Percentiles rank a stretch among this genome's conserved stretches.
phyloP scores from a whole-genome alignment of 176 grass and related monocot species.

The Musa acuminata region DNA sequence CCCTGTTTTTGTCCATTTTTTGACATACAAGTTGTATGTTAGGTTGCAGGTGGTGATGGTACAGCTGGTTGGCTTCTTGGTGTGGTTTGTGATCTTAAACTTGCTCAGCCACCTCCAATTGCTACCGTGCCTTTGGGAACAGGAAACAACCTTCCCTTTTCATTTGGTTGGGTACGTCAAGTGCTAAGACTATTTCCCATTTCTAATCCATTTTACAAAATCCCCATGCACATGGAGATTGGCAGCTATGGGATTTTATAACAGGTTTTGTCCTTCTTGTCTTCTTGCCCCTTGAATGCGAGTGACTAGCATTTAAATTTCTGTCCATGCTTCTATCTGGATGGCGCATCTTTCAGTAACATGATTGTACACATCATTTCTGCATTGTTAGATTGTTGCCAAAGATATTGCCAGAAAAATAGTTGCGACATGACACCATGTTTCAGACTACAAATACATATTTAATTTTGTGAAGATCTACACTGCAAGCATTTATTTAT shows the following conservation, averaged over 20 bases:
- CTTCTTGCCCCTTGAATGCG: not conserved
- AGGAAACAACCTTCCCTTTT: conserved; percentile 92
- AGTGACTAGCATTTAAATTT: not conserved
- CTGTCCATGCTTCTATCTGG: not conserved
- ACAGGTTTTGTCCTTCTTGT: not conserved
- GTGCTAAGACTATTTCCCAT: not conserved
- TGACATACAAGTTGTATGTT: conserved; percentile 26
- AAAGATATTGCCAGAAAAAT: not conserved
- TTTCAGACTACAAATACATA: not conserved
- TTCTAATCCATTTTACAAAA: not conserved
- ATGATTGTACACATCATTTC: not conserved
- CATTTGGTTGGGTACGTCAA: conserved; percentile 79
- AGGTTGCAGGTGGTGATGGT: conserved; percentile 97
- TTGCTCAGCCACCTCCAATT: conserved; percentile 54
- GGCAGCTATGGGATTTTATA: not conserved
- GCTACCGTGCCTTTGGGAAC: conserved; percentile 91
- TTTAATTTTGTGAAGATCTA: not conserved
- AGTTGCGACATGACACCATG: not conserved
- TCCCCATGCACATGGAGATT: not conserved
- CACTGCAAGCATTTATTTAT: not conserved
- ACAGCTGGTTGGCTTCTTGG: conserved; percentile 96
- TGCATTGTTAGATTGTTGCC: not conserved
- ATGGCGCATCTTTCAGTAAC: not conserved
- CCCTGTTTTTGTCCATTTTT: conserved; percentile 2
- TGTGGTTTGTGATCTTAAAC: conserved; percentile 85